phyloP scores from a whole-genome alignment of 1,284 basidiomycete genomes.

The Hemileia vastatrix region DNA sequence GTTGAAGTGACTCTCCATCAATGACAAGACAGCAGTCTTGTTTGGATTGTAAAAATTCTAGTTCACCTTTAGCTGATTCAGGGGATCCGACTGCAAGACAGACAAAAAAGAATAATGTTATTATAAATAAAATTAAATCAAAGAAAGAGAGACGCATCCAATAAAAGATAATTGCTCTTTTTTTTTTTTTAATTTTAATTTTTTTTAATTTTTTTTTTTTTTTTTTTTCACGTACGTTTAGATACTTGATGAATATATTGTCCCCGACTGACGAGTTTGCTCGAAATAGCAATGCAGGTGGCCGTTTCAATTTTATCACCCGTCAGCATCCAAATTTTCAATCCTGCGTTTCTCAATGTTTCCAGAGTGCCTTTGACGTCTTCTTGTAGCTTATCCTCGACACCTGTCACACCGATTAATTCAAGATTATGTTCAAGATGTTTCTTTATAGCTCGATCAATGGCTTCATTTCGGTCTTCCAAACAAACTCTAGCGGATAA shows the following conservation, averaged over 20 bases:
- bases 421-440: slow-evolving; percentile 82
- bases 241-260: slow-evolving; percentile 97
- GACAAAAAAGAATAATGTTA: background rate
- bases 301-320: slow-evolving; percentile 99
- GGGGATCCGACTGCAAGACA: slow-evolving; percentile 61
- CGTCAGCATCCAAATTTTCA: slow-evolving; percentile 99
- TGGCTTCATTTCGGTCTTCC: slow-evolving; percentile 70
- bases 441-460: slow-evolving; percentile 62
- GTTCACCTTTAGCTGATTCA: slow-evolving; percentile 71
- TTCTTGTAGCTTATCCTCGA: slow-evolving; percentile 97
- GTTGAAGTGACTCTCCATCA: slow-evolving; percentile 94
- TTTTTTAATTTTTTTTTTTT: background rate
- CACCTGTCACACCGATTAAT: slow-evolving; percentile 84
- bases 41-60: slow-evolving; percentile 92
- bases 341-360: slow-evolving; percentile 83
- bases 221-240: slow-evolving; percentile 58
- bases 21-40: slow-evolving; percentile 96
- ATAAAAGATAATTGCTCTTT: too few relatives aligned
- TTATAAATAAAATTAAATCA: background rate
- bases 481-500: slow-evolving; percentile 66
- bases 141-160: slow-evolving; percentile 9
- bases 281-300: slow-evolving; percentile 94
- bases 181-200: background rate
- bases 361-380: slow-evolving; percentile 91
- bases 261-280: slow-evolving; percentile 86